phyloP scores from a whole-genome alignment of 2,329 filamentous ascomycete genomes.

The Venturia oleaginea region DNA sequence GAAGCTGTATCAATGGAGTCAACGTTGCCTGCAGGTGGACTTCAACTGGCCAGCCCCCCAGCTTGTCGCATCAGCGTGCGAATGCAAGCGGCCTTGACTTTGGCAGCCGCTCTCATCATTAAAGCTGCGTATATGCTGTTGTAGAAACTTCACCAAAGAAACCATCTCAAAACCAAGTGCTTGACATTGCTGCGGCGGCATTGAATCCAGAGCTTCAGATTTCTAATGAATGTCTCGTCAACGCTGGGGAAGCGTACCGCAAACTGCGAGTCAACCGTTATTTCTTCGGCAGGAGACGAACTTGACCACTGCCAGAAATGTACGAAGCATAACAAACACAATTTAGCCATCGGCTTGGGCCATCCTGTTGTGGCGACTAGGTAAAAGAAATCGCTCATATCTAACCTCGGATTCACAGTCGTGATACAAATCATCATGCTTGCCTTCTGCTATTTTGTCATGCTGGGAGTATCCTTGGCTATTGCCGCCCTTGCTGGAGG shows the following conservation, averaged over 20 bases:
- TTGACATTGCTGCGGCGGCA: slow-evolving; percentile 24
- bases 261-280: slow-evolving; percentile 20
- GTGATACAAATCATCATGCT: slow-evolving; percentile 22
- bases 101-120: slow-evolving; percentile 19
- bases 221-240: slow-evolving; percentile 25
- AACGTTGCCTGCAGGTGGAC: slow-evolving; percentile 17
- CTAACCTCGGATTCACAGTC: slow-evolving; percentile 24
- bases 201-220: slow-evolving; percentile 22
- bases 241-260: slow-evolving; percentile 22
- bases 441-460: slow-evolving; percentile 15
- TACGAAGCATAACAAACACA: slow-evolving; percentile 21
- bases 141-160: slow-evolving; percentile 20
- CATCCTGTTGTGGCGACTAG: slow-evolving; percentile 26
- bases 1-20: slow-evolving; percentile 17
- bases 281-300: slow-evolving; percentile 19
- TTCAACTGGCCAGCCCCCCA: slow-evolving; percentile 10
- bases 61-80: slow-evolving; percentile 24
- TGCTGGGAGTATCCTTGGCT: slow-evolving; percentile 19
- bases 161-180: slow-evolving; percentile 23
- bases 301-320: slow-evolving; percentile 26
- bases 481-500: slow-evolving; percentile 18
- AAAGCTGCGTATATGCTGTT: slow-evolving; percentile 26
- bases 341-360: slow-evolving; percentile 19
- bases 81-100: slow-evolving; percentile 24
- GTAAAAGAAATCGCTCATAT: slow-evolving; percentile 23